phyloP scores from a whole-genome alignment of 108 stramenopile species.

The Epipyxis sp. region DNA sequence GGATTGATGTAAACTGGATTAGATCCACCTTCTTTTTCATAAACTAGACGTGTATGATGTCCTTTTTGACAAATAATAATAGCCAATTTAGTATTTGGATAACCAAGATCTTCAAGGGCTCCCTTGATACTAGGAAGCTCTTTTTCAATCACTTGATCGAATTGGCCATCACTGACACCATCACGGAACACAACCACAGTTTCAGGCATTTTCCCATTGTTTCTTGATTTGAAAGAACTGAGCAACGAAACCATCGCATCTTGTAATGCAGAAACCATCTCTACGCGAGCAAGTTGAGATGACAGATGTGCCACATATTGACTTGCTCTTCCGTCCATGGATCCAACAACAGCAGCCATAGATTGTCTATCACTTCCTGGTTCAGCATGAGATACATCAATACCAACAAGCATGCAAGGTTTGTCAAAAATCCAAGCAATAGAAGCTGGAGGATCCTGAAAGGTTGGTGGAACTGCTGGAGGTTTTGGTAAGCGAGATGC shows the following conservation, averaged over 20 bases:
- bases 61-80: conserved; percentile 27
- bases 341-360: conserved; percentile 29
- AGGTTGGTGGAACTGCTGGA: neutral
- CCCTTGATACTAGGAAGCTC: conserved; percentile 20
- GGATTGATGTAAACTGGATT: neutral
- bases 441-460: conserved; percentile 20
- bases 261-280: conserved; percentile 13
- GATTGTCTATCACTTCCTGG: neutral
- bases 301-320: conserved; percentile 24
- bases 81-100: neutral
- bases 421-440: conserved; percentile 28
- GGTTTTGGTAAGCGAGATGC: neutral
- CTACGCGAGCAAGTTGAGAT: neutral
- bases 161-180: conserved; percentile 31
- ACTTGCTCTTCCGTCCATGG: conserved; percentile 21
- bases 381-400: conserved; percentile 28
- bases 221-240: neutral
- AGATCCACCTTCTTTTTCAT: neutral
- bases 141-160: conserved; percentile 8
- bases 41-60: conserved; percentile 23
- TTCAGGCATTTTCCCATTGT: neutral
- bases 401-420: conserved; percentile 18
- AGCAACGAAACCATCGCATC: neutral
- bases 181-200: conserved; percentile 20
- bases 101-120: neutral